Base-by-base conservation (phyloP, 768 basidiomycete species). In the Galerina marginata region DNA sequence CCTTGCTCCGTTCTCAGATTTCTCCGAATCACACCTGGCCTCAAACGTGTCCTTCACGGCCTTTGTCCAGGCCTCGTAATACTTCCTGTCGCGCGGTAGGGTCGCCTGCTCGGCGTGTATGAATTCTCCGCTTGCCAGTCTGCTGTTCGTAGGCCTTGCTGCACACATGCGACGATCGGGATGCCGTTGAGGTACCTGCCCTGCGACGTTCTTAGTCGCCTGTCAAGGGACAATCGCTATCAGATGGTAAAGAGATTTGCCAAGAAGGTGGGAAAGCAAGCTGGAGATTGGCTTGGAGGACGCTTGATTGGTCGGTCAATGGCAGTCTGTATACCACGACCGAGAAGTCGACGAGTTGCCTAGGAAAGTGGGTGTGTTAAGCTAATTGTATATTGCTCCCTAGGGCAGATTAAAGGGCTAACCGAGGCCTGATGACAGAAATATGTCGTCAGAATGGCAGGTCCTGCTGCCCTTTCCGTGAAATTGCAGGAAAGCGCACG, bases 341-440 rank as follows among this genome's bases (percentile, higher is more conserved):
- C 68, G 50, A 5, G 77, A 76, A 16, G 63, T 25, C 1, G 63
- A 42, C 15, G 66, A 65, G 45, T 63, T 62, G 25, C 63, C 63
- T 67, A n/a, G 42, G 25, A 11, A 23, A 10, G 29, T 20, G 38
- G 33, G 49, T 44, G n/a, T 26, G 6, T 16, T 1, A 15, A 7
- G 2, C 39, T 44, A 12, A 15, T 29, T 16, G n/a, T 6, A 38
- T 14, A 33, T 26, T 11, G 14, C 9, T n/a, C 2, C 11, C 2
- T 15, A n/a, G 37, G 37, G n/a, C 4, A 6, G n/a, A 52, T 33
- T 20, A n/a, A 26, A 50, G 14, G 16, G 57, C 72, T 36, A 67
- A 80, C 82, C 78, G 11, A 83, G 72, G 33, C 82, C 82, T 15
- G 74, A 71, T 3, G 83, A 83, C 3, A 83, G 64, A 67, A 84